Conservation (phyloP, 805 yeast genomes). For the Zygotorulaspora florentina region DNA sequence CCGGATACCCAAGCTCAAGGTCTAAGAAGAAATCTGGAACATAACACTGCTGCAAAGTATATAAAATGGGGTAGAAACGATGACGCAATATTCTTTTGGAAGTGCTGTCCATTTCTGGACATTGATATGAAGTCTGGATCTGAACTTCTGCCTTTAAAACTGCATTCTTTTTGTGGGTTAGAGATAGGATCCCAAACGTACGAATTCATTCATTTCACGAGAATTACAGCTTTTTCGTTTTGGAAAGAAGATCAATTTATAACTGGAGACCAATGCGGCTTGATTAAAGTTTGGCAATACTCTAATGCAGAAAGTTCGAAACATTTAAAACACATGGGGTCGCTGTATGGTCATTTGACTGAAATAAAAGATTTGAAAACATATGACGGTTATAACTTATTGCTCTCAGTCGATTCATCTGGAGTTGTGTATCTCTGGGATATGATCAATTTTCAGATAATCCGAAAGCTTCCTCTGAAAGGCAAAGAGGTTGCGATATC, state of each 20-base stretch:
- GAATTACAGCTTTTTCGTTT: constrained; percentile 27
- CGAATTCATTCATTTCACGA: constrained; percentile 33
- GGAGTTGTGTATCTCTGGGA: constrained; percentile 69
- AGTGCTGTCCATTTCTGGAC: constrained; percentile 16
- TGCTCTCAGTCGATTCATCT: constrained; percentile 49
- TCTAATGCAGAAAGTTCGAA: constrained; percentile 11
- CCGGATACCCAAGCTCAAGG: no score
- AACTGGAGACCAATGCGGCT: constrained; percentile 51
- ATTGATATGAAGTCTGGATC: constrained; percentile 3
- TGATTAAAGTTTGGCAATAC: constrained; percentile 53
- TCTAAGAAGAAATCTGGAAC: no score
- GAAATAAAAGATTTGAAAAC: constrained; percentile 45
- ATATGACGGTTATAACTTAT: constrained; percentile 49
- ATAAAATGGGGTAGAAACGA: constrained; percentile 9
- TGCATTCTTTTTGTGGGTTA: constrained; percentile 6
- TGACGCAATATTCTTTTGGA: constrained; percentile 10
- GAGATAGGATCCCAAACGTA: constrained; percentile 17
- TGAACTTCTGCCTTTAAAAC: constrained; percentile 5
- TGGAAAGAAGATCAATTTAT: constrained; percentile 29
- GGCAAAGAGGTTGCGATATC: constrained; percentile 43
- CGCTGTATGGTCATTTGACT: constrained; percentile 52
- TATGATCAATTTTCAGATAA: constrained; percentile 45
- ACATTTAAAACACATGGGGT: constrained; percentile 36
- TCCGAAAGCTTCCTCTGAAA: constrained; percentile 36
- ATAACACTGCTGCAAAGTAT: constrained; percentile 2